Base-by-base conservation (phyloP, 2,329 filamentous ascomycete genomes). In the Beauveria scarabaeidicola region DNA sequence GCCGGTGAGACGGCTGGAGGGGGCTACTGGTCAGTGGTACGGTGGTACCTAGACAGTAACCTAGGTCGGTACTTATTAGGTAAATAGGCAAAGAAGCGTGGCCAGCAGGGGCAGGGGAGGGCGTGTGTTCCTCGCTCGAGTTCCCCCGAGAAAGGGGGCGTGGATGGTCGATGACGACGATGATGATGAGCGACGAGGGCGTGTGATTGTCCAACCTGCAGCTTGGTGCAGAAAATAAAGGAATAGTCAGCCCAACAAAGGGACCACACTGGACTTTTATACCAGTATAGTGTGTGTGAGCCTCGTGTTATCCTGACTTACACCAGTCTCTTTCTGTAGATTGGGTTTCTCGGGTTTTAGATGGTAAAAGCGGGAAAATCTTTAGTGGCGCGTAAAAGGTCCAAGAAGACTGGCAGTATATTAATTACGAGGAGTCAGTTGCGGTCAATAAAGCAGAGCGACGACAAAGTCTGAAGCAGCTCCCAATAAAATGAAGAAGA, bases 1-100 rank as follows among this genome's bases (percentile, higher is more conserved):
- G 46, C 46, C 55, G 46, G 55, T 38, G 46, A 58, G 55, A 43
- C 55, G 36, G 55, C 46, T 58, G 38, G n/a, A n/a, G n/a, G n/a
- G n/a, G n/a, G n/a, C n/a, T n/a, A n/a, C n/a, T n/a, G n/a, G n/a
- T n/a, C n/a, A n/a, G n/a, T n/a, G n/a, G n/a, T n/a, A n/a, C n/a
- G n/a, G n/a, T n/a, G n/a, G n/a, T n/a, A n/a, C n/a, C n/a, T n/a
- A n/a, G n/a, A n/a, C n/a, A n/a, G n/a, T n/a, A n/a, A n/a, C n/a
- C n/a, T n/a, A n/a, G n/a, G n/a, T n/a, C n/a, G n/a, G n/a, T n/a
- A n/a, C n/a, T n/a, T n/a, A n/a, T n/a, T n/a, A n/a, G n/a, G n/a
- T n/a, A n/a, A n/a, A n/a, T n/a, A n/a, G n/a, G 32, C 32, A 36
- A 36, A 15, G 32, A 36, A 36, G 32, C 32, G 32, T 36, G 32